These are phyloP conservation scores for Fraxinus xanthoxyloides DNA, from an alignment of 305 asterid genomes.

Conservation along the genomic window DNA sequence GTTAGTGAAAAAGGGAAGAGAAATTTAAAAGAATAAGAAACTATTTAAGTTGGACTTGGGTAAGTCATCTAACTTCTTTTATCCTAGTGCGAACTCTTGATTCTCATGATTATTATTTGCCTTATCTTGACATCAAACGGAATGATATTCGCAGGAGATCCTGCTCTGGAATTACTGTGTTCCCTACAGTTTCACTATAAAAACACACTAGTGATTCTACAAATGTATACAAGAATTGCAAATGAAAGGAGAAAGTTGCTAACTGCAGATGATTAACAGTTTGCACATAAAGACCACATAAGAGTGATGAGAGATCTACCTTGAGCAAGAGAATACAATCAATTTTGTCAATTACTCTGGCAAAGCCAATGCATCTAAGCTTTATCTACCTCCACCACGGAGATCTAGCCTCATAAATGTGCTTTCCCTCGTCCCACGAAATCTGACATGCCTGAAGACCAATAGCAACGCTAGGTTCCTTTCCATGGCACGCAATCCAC, in stretches of 20 bases:
- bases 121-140: background rate
- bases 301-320: background rate
- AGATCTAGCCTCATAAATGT: slow-evolving; percentile 64
- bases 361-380: background rate
- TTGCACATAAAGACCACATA: background rate
- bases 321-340: background rate
- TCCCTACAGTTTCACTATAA: background rate
- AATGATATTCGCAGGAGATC: background rate
- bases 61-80: background rate
- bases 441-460: slow-evolving; percentile 84
- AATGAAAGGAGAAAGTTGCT: background rate
- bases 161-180: background rate
- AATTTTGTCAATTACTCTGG: slow-evolving; percentile 1
- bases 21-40: background rate
- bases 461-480: slow-evolving; percentile 69
- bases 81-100: background rate
- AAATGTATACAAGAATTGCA: background rate
- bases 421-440: slow-evolving; percentile 79
- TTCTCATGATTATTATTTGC: background rate
- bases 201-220: background rate
- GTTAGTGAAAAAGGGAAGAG: background rate
- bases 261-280: background rate
- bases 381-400: slow-evolving; percentile 81
- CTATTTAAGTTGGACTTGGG: background rate
- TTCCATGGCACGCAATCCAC: slow-evolving; percentile 77